These are phyloP conservation scores for Penicillium sclerotiorum DNA, from an alignment of 2,329 filamentous ascomycete genomes.

Conservation along the genomic window DNA sequence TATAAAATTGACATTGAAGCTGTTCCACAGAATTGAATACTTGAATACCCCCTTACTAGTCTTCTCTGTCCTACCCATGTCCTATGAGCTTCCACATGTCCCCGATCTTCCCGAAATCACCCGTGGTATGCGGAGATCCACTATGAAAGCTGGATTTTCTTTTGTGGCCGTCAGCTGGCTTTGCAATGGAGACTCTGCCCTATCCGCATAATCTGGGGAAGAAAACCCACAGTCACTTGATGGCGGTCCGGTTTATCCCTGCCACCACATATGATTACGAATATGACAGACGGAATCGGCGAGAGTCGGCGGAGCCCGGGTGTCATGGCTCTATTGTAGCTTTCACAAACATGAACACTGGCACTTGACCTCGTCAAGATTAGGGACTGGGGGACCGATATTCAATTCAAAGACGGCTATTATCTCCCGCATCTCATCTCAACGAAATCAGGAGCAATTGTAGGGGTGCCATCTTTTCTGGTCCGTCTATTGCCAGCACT, in stretches of 20 bases:
- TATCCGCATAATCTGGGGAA: constrained; percentile 12
- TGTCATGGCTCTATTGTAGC: no score
- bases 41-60: neutral
- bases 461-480: no score
- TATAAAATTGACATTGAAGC: no score
- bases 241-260: constrained; percentile 6
- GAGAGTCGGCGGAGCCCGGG: neutral
- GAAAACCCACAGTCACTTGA: neutral
- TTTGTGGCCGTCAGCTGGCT: neutral
- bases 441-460: no score
- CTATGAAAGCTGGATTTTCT: no score
- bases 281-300: neutral
- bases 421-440: no score
- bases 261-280: neutral
- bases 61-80: neutral
- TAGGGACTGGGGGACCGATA: no score
- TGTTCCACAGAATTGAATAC: no score
- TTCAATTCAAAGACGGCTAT: no score
- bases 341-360: no score
- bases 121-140: constrained; percentile 5
- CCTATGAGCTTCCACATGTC: neutral
- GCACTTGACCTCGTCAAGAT: no score
- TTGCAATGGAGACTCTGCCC: neutral
- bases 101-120: constrained; percentile 4
- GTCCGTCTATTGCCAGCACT: no score